Evolutionary conservation across 140 eudicot species (phyloP), one percentile per base, ranked within the genome.

Genomic region (Oenanthe javanica): DNA sequence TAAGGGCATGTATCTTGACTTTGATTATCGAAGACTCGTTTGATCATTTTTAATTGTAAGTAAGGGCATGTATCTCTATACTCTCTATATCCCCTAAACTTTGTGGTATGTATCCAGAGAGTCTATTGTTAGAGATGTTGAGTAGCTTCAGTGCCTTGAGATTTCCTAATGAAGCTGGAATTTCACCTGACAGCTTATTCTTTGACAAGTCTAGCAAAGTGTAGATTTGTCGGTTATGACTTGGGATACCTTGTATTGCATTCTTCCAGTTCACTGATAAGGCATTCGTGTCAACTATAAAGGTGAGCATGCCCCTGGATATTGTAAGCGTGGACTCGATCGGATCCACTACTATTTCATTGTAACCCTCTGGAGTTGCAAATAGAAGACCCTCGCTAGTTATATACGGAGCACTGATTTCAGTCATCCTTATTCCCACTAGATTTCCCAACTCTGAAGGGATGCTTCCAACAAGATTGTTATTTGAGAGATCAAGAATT

Each of bases 401-500:
- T 31, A 31, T 31, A 31, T 31, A 31, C 31, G 31, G 31, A 9
- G 14, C 79, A 4, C 90, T 86, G 1, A 90, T 79, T 45, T 80
- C 59, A n/a, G 84, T 77, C 91, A 89, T 89, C 31, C 31, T 31
- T 31, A 31, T 31, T 81, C 86, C 83, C 1, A 21, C 5, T 31
- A 91, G 83, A 75, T 75, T 82, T 72, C 91, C 88, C 2, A 85
- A 43, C 49, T 79, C 83, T 6, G 49, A 14, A 0, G 90, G 90
- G 38, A 87, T 91, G 59, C 49, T 85, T 80, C 91, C 90, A 10
- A 47, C 55, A 23, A 91, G 67, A 9, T 55, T 79, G 86, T 89
- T 91, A 79, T 74, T 77, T 12, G 93, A 91, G 21, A 91, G 76
- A 80, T 91, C 96, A 23, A 91, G 91, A 71, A 89, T 85, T 14